Evolutionary conservation across 2,329 filamentous ascomycete species (phyloP), one percentile per base, ranked within the genome.

Genomic region (Claviceps quebecensis): DNA sequence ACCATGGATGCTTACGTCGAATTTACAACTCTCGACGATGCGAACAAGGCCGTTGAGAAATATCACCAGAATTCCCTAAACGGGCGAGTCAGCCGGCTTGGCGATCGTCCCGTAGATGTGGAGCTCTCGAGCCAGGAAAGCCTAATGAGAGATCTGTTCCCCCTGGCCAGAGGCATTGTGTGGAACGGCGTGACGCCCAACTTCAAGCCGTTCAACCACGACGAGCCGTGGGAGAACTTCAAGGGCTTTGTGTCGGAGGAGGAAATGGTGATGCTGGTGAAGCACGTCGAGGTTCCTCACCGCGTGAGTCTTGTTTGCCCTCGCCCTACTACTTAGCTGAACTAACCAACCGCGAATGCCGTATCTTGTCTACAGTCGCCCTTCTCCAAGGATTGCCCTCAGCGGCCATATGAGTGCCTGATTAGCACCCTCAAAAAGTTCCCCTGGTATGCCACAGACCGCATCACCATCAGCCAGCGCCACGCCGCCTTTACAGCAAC

Each of bases 331-430:
- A 5, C 34, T 49, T 22, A 22, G 19, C 22, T 8, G n/a, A 19
- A 17, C 17, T 49, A 38, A 49, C 17, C 44, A 57, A 56, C 23
- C 23, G 23, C 5, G 23, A 29, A 29, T 29, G 26, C 26, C 8
- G 26, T 4, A 9, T 19, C 56, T 45, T 14, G 5, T 47, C 16
- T 4, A 1, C 49, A 83, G 78, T 79, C 78, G 13, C 75, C 76
- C 0, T 84, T 78, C 59, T 74, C 77, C 8, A 73, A 70, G 52
- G 72, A 80, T 26, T 82, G 78, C 56, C 78, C 80, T 0, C 80
- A 84, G 64, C 75, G 81, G 14, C 76, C 80, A 1, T 84, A 77
- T 52, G 81, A 85, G 66, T 80, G 74, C 60, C 68, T 84, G 58
- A 81, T 84, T 57, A 81, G 77, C 61, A 83, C 76, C 1, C 60